Conservation (phyloP, 2,329 filamentous ascomycete genomes). For the Claviceps digitariae region DNA sequence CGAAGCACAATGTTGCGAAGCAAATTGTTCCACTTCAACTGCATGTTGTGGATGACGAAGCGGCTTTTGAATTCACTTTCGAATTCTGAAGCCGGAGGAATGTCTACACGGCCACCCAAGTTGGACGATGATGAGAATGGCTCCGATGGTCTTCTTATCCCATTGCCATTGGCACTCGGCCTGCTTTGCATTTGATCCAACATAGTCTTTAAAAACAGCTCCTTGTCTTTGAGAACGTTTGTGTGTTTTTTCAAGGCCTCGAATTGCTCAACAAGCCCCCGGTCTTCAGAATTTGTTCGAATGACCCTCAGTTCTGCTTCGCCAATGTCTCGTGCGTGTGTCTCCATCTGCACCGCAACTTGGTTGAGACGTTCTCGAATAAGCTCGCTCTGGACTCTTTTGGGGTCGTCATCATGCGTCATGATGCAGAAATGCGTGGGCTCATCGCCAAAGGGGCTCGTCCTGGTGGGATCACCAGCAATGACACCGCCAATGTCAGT, state of each 20-base stretch:
- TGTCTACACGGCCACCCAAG: constrained; percentile 38
- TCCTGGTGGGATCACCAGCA: constrained; percentile 65
- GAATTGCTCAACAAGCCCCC: constrained; percentile 40
- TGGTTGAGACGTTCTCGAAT: constrained; percentile 70
- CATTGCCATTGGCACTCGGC: constrained; percentile 14
- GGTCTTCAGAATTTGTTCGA: constrained; percentile 35
- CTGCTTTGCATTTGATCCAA: constrained; percentile 33
- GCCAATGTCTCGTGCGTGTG: constrained; percentile 58
- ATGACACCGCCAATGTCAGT: constrained; percentile 80
- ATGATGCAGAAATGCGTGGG: constrained; percentile 92
- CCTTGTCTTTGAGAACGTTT: constrained; percentile 42
- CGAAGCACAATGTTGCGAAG: constrained; percentile 90
- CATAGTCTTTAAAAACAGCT: constrained; percentile 45
- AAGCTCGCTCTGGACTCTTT: constrained; percentile 73
- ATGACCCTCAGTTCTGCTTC: constrained; percentile 60
- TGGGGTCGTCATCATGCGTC: constrained; percentile 78
- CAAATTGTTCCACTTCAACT: constrained; percentile 97
- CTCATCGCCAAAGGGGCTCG: constrained; percentile 84
- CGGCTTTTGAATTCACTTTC: constrained; percentile 95
- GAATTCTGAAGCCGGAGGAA: constrained; percentile 63
- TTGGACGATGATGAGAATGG: constrained; percentile 15
- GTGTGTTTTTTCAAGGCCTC: constrained; percentile 46
- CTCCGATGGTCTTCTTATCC: constrained; percentile 18
- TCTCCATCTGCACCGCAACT: constrained; percentile 62
- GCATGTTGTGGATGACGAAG: constrained; percentile 95